Evolutionary conservation across 805 yeast genomes (phyloP), one percentile per base, ranked within the genome.

Genomic region (Teunomyces aglyptinius): DNA sequence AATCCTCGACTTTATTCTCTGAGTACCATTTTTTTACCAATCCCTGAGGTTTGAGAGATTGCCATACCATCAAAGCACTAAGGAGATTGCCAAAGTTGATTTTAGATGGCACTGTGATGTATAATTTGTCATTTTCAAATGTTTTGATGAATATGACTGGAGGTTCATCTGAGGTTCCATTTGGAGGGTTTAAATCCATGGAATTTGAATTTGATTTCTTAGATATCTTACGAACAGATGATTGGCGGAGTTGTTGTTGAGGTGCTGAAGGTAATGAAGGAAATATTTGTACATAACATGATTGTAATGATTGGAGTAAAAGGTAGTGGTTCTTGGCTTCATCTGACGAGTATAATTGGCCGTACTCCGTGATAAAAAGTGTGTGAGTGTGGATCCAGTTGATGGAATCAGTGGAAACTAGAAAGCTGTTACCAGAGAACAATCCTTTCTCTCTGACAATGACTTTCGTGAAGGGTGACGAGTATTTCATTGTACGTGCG

Each of bases 11-110:
- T 42, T 62, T 67, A 50, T 71, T 71, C 36, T 66, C 68, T 46
- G 68, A 68, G 50, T 65, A 68, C 81, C 82, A 77, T 56, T 82
- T 82, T 50, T 80, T 75, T 27, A 76, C 77, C 7, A 81, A 63
- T 0, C 85, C 85, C 35, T 63, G 68, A 5, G 80, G 78, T 46
- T 66, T 74, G 55, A 81, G 57, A 32, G 73, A 68, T 49, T 80
- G 82, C 88, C 88, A 82, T 44, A 81, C 77, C 19, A 80, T 53
- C 39, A 82, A 58, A 6, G 73, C 55, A 39, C 77, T 65, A 20
- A 81, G 54, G 19, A 82, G 57, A 36, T 66, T 62, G 27, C 75
- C 65, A 47, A 82, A 78, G 43, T 60, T 67, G 28, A 59, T 45
- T 46, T 65, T 68, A 10, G 69, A 59, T 4, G 67, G 59, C 8